These are phyloP conservation scores for Leptoxyphium fumago DNA, from an alignment of 2,329 filamentous ascomycete genomes.

Conservation along the genomic window DNA sequence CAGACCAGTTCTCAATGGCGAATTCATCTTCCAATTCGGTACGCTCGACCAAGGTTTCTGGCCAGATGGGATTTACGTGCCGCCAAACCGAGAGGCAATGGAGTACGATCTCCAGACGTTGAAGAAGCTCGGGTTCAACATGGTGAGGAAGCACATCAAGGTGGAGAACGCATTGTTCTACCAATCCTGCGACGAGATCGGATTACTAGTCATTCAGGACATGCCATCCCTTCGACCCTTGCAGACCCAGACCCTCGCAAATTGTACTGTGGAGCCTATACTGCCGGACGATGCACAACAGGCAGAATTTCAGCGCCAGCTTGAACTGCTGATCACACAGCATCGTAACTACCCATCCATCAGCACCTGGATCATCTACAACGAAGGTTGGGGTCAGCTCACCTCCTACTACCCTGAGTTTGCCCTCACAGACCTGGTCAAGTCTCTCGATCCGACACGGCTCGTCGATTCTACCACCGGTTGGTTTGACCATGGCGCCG, in stretches of 20 bases:
- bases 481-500: constrained; percentile 54
- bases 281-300: constrained; percentile 37
- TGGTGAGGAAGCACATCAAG: constrained; percentile 59
- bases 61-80: constrained; percentile 53
- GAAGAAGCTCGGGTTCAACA: constrained; percentile 55
- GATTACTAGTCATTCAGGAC: constrained; percentile 54
- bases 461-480: constrained; percentile 49
- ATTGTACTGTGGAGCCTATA: constrained; percentile 13
- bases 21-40: constrained; percentile 53
- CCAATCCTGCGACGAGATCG: constrained; percentile 50
- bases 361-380: constrained; percentile 55
- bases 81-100: constrained; percentile 54
- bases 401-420: constrained; percentile 39
- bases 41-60: constrained; percentile 58
- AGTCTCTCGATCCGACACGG: constrained; percentile 45
- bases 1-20: constrained; percentile 51
- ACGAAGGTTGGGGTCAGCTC: constrained; percentile 57
- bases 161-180: constrained; percentile 54
- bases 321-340: constrained; percentile 47
- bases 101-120: constrained; percentile 48
- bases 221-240: constrained; percentile 46
- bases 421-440: constrained; percentile 39
- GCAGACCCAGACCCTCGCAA: constrained; percentile 20
- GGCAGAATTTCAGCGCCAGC: constrained; percentile 48
- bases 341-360: constrained; percentile 52